Evolutionary conservation across 202 grass and related monocot species (phyloP), one percentile per base, ranked within the genome.

Genomic region (Zizania palustris): DNA sequence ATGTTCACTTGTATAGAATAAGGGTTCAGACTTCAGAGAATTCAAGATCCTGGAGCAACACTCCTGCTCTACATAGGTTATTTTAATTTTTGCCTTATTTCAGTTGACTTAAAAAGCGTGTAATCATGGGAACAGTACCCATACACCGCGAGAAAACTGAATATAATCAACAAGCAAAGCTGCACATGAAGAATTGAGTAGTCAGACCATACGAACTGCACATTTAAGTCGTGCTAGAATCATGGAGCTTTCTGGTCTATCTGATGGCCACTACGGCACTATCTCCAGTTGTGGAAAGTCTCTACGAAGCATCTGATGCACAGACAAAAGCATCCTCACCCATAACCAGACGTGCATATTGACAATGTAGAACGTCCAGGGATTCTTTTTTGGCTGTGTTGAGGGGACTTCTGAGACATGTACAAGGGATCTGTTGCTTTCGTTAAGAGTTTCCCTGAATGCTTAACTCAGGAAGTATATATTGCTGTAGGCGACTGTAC

Each of bases 311-410:
- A 80, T 18, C 64, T 45, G 43, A 58, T 71, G 48, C 57, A 80
- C 63, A 59, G 34, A 67, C 60, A 63, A 61, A 75, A 74, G 21
- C 40, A 84, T 80, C 63, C 48, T 76, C 45, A 13, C 35, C 65
- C 77, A 80, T 71, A 60, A 75, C 42, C 64, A 63, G 75, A 83
- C 16, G 22, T 64, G 42, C 16, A 49, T 84, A 84, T 84, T 57
- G 84, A 88, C 86, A 88, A 43, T 41, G 71, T 63, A 62, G 81
- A 74, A 57, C 36, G 80, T 76, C 37, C 36, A 76, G 33, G 59
- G 50, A 55, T 7, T 19, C 71, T 72, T 34, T 45, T 39, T 57
- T 7, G 60, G 43, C 37, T 38, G 39, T 69, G 63, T 36, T 71
- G 37, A 65, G 49, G 9, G 6, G 76, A 71, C 21, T 65, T 81